phyloP scores from a whole-genome alignment of 768 basidiomycete genomes.

The Leucocoprinus birnbaumii region DNA sequence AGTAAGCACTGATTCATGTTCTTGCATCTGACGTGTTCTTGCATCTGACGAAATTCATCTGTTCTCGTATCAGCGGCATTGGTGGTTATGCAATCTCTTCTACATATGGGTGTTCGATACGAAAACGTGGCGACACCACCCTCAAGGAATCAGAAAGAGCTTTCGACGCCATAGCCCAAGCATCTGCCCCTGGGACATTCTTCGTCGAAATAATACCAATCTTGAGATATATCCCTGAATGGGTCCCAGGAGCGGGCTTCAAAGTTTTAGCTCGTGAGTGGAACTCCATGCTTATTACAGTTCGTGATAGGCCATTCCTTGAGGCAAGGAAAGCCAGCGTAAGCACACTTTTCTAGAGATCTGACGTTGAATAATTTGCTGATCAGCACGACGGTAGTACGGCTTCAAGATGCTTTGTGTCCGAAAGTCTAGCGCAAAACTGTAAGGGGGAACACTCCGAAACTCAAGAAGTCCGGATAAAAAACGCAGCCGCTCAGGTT shows the following conservation, averaged over 20 bases:
- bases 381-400: too few relatives aligned
- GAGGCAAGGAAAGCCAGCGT: neutral
- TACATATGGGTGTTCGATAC: slow-evolving; percentile 7
- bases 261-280: neutral
- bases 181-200: slow-evolving; percentile 6
- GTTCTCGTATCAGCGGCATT: neutral
- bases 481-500: too few relatives aligned
- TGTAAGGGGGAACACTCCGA: too few relatives aligned
- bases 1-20: neutral
- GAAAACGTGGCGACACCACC: slow-evolving; percentile 1
- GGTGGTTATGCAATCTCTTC: slow-evolving; percentile 9
- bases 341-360: neutral
- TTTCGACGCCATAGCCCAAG: neutral
- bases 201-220: slow-evolving; percentile 9
- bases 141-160: slow-evolving; percentile 5
- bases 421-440: too few relatives aligned
- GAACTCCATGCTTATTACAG: neutral
- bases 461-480: too few relatives aligned
- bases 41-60: too few relatives aligned
- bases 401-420: too few relatives aligned
- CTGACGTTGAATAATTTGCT: neutral
- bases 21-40: neutral
- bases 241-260: slow-evolving; percentile 14
- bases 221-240: slow-evolving; percentile 11
- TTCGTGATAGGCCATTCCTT: neutral